Conservation (phyloP, 2,329 filamentous ascomycete genomes). For the Graphiopsis chlorocephala region DNA sequence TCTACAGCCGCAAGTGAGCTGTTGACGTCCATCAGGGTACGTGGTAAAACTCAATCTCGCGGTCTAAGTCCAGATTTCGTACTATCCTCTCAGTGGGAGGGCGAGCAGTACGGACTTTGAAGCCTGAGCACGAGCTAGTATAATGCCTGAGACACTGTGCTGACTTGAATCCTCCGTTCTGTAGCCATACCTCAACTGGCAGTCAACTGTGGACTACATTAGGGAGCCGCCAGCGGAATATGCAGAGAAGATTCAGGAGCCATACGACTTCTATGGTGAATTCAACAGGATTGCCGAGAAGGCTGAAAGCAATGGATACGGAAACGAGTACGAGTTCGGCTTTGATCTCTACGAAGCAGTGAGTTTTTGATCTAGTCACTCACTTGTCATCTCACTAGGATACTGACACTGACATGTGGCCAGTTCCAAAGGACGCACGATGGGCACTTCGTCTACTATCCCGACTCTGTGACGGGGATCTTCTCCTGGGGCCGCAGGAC, state of each 20-base stretch:
- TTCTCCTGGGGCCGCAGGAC: constrained; percentile 52
- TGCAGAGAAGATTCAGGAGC: constrained; percentile 43
- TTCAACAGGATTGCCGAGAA: constrained; percentile 41
- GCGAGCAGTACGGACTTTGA: too few relatives aligned
- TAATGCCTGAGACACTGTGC: too few relatives aligned
- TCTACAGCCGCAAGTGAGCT: constrained; percentile 39
- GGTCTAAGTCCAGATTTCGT: too few relatives aligned
- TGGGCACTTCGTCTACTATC: constrained; percentile 60
- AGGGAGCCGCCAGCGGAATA: constrained; percentile 48
- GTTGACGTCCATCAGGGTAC: constrained; percentile 43
- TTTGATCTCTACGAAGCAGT: constrained; percentile 51
- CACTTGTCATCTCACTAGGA: not conserved
- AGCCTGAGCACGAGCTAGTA: too few relatives aligned
- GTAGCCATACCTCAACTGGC: constrained; percentile 48
- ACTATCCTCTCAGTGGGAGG: too few relatives aligned
- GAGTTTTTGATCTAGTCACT: not conserved
- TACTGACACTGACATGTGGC: not conserved
- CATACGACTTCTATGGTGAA: constrained; percentile 42
- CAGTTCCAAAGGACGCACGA: constrained; percentile 57
- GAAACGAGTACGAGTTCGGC: constrained; percentile 46
- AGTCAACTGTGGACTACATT: constrained; percentile 44
- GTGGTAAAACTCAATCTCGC: too few relatives aligned
- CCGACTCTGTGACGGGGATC: constrained; percentile 51
- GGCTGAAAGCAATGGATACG: constrained; percentile 36
- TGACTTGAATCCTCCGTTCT: too few relatives aligned